These are phyloP conservation scores for Monosporozyma unispora DNA, from an alignment of 805 yeast genomes.

Conservation along the genomic window DNA sequence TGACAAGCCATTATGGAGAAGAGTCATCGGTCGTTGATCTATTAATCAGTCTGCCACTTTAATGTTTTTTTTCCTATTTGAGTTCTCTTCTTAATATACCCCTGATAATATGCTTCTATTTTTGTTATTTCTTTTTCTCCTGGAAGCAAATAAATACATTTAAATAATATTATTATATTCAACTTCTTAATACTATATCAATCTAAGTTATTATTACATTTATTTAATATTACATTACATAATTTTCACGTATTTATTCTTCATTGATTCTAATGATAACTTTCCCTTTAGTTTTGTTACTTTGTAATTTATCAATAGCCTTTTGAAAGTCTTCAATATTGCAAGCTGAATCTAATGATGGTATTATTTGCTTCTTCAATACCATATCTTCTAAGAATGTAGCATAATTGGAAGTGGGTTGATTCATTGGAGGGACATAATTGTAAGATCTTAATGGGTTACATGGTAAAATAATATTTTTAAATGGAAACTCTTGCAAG, in stretches of 20 bases:
- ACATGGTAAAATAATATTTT: conserved; percentile 12
- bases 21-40: conserved; percentile 11
- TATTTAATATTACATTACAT: too few relatives aligned
- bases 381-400: conserved; percentile 18
- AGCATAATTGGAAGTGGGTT: conserved; percentile 8
- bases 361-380: conserved; percentile 28
- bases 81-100: too few relatives aligned
- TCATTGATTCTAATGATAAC: conserved; percentile 32
- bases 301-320: conserved; percentile 42
- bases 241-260: too few relatives aligned
- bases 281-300: conserved; percentile 53
- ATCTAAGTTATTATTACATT: too few relatives aligned
- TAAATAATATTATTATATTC: too few relatives aligned
- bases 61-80: too few relatives aligned
- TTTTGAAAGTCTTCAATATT: conserved; percentile 39
- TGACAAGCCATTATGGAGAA: conserved; percentile 13
- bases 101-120: too few relatives aligned
- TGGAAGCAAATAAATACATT: too few relatives aligned
- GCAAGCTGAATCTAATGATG: conserved; percentile 47
- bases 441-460: conserved; percentile 25
- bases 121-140: too few relatives aligned
- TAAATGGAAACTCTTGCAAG: conserved; percentile 5
- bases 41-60: too few relatives aligned
- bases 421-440: conserved; percentile 19
- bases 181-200: too few relatives aligned